These are phyloP conservation scores for Vaccinium vitisidaea DNA, from an alignment of 148 eudicot species.

Conservation along the genomic window DNA sequence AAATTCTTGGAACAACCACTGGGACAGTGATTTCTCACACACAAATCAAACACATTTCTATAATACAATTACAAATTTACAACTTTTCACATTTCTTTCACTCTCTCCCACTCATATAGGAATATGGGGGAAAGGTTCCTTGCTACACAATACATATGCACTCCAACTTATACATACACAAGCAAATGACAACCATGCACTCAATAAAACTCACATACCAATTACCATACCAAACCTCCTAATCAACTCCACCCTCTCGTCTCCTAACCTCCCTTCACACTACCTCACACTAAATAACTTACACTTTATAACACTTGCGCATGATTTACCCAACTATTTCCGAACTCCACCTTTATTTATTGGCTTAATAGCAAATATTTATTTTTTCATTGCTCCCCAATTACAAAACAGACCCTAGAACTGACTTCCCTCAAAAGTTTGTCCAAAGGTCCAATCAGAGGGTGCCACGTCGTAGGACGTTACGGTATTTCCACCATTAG, in stretches of 20 bases:
- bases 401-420: background rate
- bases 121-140: background rate
- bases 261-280: background rate
- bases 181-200: background rate
- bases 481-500: slow-evolving; percentile 30
- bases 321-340: background rate
- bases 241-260: background rate
- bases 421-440: slow-evolving; percentile 33
- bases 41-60: background rate
- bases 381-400: background rate
- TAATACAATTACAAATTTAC: background rate
- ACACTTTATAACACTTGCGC: background rate
- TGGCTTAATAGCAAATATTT: background rate
- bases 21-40: background rate
- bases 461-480: slow-evolving; percentile 32
- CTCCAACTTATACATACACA: background rate
- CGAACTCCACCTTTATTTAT: background rate
- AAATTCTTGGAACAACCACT: background rate
- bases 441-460: slow-evolving; percentile 33
- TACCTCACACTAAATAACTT: too few species aligned
- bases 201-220: too few species aligned
- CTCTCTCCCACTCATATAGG: background rate
- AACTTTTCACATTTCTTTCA: background rate
- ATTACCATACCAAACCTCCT: background rate
- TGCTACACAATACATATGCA: background rate